Conservation (phyloP, 257 asterid species). For the Coffea canephora region DNA sequence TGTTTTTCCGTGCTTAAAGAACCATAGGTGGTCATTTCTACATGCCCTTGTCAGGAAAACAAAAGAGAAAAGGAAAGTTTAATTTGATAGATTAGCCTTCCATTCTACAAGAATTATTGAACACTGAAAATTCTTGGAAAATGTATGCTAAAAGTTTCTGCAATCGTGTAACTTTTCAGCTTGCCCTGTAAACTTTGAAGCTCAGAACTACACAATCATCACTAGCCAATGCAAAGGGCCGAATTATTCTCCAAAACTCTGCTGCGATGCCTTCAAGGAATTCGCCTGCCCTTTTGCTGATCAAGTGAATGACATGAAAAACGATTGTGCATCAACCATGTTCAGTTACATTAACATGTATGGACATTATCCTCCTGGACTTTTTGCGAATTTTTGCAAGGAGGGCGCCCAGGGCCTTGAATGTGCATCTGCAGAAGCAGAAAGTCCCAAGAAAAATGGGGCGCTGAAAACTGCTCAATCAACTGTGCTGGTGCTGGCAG, state of each 20-base stretch:
- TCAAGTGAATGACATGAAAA: conserved; percentile 49
- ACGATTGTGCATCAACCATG: conserved; percentile 57
- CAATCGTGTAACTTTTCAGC: conserved; percentile 30
- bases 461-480: conserved; percentile 14
- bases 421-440: conserved; percentile 22
- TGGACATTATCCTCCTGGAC: conserved; percentile 84
- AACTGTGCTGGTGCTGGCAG: conserved; percentile 3
- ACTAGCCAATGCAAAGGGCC: conserved; percentile 96
- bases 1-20: no score
- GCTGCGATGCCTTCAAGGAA: conserved; percentile 62
- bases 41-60: no score
- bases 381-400: conserved; percentile 65
- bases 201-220: conserved; percentile 70
- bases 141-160: neutral
- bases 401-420: conserved; percentile 57
- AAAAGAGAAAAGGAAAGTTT: no score
- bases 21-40: no score
- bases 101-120: no score
- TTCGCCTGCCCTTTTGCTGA: conserved; percentile 55
- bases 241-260: conserved; percentile 46
- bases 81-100: no score
- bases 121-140: neutral
- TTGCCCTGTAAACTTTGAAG: conserved; percentile 63
- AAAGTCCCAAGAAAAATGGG: conserved; percentile 10
- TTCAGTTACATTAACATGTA: conserved; percentile 68